Conservation (phyloP, 768 basidiomycete species). For the Boletus sp. region DNA sequence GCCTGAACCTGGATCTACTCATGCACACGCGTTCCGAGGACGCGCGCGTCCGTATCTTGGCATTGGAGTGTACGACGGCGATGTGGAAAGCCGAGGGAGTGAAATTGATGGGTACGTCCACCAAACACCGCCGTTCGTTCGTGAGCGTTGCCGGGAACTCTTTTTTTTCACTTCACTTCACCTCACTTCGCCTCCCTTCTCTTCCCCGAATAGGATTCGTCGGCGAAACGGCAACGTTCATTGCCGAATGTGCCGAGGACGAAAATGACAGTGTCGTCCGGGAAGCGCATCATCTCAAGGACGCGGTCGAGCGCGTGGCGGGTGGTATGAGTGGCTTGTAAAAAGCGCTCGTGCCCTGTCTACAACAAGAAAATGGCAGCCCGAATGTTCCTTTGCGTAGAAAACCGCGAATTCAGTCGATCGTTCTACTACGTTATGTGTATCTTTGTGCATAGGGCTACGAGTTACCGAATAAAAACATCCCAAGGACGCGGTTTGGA, state of each 20-base stretch:
- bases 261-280: slow-evolving; percentile 81
- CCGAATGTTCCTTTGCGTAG: no score
- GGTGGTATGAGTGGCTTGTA: slow-evolving; percentile 46
- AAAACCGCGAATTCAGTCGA: no score
- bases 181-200: neutral
- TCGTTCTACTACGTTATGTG: no score
- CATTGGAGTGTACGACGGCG: slow-evolving; percentile 62
- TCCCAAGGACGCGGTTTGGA: no score
- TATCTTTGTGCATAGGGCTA: no score
- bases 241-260: slow-evolving; percentile 84
- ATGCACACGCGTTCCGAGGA: slow-evolving; percentile 91
- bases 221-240: slow-evolving; percentile 80
- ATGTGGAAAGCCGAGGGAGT: slow-evolving; percentile 77
- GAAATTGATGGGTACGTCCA: slow-evolving; percentile 61
- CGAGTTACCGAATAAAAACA: no score
- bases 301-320: slow-evolving; percentile 67
- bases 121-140: neutral
- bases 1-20: slow-evolving; percentile 76
- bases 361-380: no score
- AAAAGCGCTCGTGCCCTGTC: neutral
- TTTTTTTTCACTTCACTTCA: neutral
- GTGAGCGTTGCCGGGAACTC: neutral
- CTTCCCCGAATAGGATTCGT: slow-evolving; percentile 52
- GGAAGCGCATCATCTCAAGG: slow-evolving; percentile 64
- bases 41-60: slow-evolving; percentile 60